A percentile compares a stretch with the other conserved stretches of the same genome.
These are phyloP conservation scores for Ascochyta fabae DNA, from an alignment of 2,329 filamentous ascomycete species.

Conservation along the genomic window DNA sequence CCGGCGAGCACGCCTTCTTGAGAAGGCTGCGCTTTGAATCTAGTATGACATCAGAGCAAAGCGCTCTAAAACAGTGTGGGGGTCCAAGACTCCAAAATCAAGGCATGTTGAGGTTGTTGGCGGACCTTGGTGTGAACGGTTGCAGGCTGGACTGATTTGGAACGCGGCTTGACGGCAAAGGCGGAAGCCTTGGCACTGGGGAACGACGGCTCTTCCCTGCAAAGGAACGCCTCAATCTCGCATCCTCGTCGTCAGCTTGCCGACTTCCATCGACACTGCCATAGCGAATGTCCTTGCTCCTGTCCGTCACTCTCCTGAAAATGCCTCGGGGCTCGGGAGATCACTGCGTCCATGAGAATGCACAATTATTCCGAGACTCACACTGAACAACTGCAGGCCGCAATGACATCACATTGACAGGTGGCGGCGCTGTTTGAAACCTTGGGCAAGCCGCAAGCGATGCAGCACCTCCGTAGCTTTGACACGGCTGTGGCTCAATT, in stretches of 20 bases:
- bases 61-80: constrained; percentile 12
- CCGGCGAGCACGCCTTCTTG: constrained; percentile 16
- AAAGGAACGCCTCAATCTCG: constrained; percentile 2
- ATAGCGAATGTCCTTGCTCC: constrained; percentile 3
- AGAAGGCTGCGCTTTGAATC: constrained; percentile 1
- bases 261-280: constrained; percentile 10
- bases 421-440: constrained; percentile 7
- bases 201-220: constrained; percentile 11
- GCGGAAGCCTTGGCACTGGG: constrained; percentile 11
- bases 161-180: constrained; percentile 16
- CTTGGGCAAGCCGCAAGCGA: constrained; percentile 14
- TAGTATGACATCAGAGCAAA: constrained; percentile 13
- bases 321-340: constrained; percentile 1
- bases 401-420: constrained; percentile 14
- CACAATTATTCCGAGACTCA: background rate
- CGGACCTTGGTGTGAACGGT: constrained; percentile 3
- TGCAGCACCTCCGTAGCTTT: constrained; percentile 3
- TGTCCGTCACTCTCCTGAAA: background rate
- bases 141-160: constrained; percentile 12
- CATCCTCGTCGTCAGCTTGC: constrained; percentile 1
- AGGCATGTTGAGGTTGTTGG: constrained; percentile 4
- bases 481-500: constrained; percentile 6
- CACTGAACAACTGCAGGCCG: background rate
- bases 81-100: background rate
- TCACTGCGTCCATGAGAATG: background rate